A percentile compares a stretch with the other conserved stretches of the same genome.
These are phyloP conservation scores for Fusarium sp. DNA, from an alignment of 2,329 filamentous ascomycete species.

Conservation along the genomic window DNA sequence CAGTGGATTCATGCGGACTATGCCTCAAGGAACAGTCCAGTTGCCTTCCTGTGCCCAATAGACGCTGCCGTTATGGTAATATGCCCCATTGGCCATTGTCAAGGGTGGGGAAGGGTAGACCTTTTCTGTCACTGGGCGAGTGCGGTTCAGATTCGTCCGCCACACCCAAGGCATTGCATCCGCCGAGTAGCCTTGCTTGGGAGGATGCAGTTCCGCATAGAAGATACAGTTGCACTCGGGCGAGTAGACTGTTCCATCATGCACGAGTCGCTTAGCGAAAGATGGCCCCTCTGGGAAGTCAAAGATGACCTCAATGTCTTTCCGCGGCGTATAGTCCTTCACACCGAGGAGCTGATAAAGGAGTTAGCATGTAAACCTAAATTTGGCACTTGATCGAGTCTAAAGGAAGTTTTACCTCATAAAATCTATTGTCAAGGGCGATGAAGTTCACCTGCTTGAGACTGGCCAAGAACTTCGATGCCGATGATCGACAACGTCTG, in stretches of 20 bases:
- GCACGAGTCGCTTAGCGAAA: constrained; percentile 21
- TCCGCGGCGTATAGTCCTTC: background rate
- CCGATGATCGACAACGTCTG: background rate
- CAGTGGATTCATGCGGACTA: constrained; percentile 25
- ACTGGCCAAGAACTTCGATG: background rate
- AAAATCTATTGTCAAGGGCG: background rate
- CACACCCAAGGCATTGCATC: constrained; percentile 30
- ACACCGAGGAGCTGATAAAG: constrained; percentile 8
- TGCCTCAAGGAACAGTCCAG: constrained; percentile 18
- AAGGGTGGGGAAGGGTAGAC: constrained; percentile 30
- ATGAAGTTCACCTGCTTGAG: background rate
- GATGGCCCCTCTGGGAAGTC: constrained; percentile 19
- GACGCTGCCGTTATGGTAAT: constrained; percentile 32
- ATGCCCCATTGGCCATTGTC: constrained; percentile 29
- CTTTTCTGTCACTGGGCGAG: constrained; percentile 22
- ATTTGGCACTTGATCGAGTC: background rate
- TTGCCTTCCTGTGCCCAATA: constrained; percentile 35
- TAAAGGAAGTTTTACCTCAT: background rate
- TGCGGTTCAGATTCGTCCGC: constrained; percentile 17
- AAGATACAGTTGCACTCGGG: constrained; percentile 35
- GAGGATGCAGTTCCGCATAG: constrained; percentile 28
- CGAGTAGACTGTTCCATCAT: constrained; percentile 30
- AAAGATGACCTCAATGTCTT: constrained; percentile 18
- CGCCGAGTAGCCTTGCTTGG: constrained; percentile 21
- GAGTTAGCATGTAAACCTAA: background rate